Base-by-base conservation (phyloP, 495 filamentous ascomycete species). In the Trichoderma asperelloides region DNA sequence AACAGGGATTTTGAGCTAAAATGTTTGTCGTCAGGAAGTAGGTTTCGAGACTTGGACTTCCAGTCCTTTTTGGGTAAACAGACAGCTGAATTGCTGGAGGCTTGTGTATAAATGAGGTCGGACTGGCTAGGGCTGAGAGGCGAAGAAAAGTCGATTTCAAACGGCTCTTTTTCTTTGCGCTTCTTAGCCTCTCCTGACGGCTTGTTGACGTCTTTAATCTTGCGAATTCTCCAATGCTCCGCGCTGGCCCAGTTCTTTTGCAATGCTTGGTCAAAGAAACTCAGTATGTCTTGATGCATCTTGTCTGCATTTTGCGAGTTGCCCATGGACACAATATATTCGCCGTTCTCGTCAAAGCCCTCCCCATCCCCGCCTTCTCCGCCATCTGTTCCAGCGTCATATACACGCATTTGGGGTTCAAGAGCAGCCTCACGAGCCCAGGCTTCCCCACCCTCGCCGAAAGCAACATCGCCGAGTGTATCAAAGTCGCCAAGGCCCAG, bases 171-270 rank as follows among this genome's bases (percentile, higher is more conserved):
- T 74, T 98, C 96, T 75, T 97, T 98, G 64, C 92, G 82, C 67
- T 84, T 81, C 67, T 82, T 83, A 8, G 85, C 77, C 0, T 82
- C 78, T 43, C 80, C 83, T 16, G 83, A 78, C 40, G 81, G 75
- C 71, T 90, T 91, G 66, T 84, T 86, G 68, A 85, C 82, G 66
- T 95, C 91, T 77, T 97, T 97, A 75, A 98, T 94, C 74, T 89
- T 90, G 51, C 91, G 84, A 71, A 99, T 98, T 70, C 93, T 87
- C 95, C 95, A 99, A 77, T 99, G 96, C 75, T 99, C 96, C 45
- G 95, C 95, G 62, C 92, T 96, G n/a, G 91, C 92, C 95, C 95
- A 99, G 76, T 97, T 98, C 82, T 96, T 96, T 71, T 90, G 87
- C 30, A 97, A 79, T 11, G 94, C 93, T 71, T 96, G 89, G 76